Base-by-base conservation (phyloP, 2,329 filamentous ascomycete genomes). In the Aspergillus carbonarius region DNA sequence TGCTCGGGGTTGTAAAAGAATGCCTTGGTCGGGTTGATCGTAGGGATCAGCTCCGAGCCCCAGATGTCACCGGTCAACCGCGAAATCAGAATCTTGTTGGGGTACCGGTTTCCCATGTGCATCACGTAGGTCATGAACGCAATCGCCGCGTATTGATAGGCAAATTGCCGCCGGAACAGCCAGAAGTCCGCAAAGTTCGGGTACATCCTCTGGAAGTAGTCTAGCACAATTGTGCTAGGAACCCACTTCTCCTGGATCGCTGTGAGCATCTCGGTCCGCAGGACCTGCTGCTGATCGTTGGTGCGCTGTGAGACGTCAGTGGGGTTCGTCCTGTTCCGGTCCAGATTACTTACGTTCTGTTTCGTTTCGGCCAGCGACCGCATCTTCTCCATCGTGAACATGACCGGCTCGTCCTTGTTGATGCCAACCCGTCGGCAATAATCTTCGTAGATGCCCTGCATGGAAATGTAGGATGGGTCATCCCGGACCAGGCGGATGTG, bases 111-210 rank as follows among this genome's bases (percentile, higher is more conserved):
- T 73, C 93, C 92, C 87, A 99, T 98, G 79, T 93, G 93, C 80
- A 99, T 89, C 59, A 97, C 89, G 73, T 98, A 99, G 4, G 95
- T 98, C 90, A 99, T 96, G 79, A 99, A 99, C 1, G 95, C 96
- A 63, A 98, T 84, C 1, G 93, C 87, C 18, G 95, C 93, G 61
- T 96, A 88, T 77, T 99, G 95, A 80, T 98, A 97, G 20, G 92
- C 90, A 78, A 99, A 96, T 65, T 96, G 93, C 59, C 93, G 88
- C 59, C 95, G 90, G 91, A 99, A 99, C 58, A 99, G 85, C 92
- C 93, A 99, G 82, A 98, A 97, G 69, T 97, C 93, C 47, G 90
- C 86, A 75, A 91, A 99, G 63, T 91, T 89, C 30, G 92, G 90
- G 78, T 95, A 98, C 5, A 88, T 90, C 65, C 84, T 82, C 72